These are phyloP conservation scores for Corniculantispora saksenae DNA, from an alignment of 2,329 filamentous ascomycete genomes.

Conservation along the genomic window DNA sequence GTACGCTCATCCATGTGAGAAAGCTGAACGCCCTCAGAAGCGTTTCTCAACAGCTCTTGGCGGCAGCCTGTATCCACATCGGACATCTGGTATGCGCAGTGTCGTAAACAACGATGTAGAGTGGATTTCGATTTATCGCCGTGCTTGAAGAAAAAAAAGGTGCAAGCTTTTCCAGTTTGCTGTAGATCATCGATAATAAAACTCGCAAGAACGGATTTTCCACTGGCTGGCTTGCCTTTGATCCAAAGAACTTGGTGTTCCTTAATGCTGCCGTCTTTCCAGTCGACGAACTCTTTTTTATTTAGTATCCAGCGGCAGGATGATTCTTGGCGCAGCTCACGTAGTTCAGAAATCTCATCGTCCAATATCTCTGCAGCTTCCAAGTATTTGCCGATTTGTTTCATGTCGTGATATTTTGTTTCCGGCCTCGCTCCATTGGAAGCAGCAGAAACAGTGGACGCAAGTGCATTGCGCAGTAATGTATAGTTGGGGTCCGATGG, in stretches of 20 bases:
- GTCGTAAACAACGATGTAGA: slow-evolving; percentile 29
- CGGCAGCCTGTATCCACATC: slow-evolving; percentile 18
- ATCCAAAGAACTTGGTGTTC: slow-evolving; percentile 30
- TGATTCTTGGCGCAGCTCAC: background rate
- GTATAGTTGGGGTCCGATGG: slow-evolving; percentile 29
- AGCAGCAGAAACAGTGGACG: slow-evolving; percentile 18
- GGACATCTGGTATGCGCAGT: slow-evolving; percentile 38
- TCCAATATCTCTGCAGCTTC: background rate
- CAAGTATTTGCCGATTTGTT: slow-evolving; percentile 13
- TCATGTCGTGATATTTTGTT: background rate
- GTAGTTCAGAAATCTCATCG: background rate
- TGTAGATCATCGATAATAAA: slow-evolving; percentile 29
- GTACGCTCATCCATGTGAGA: slow-evolving; percentile 27
- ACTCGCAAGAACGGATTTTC: slow-evolving; percentile 35
- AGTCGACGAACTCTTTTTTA: slow-evolving; percentile 18
- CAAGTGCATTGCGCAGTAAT: slow-evolving; percentile 27
- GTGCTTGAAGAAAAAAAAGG: slow-evolving; percentile 37
- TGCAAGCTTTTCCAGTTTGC: slow-evolving; percentile 22
- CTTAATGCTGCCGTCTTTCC: slow-evolving; percentile 21
- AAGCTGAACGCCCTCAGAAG: slow-evolving; percentile 18
- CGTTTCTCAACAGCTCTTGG: slow-evolving; percentile 23
- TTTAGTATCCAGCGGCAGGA: slow-evolving; percentile 25
- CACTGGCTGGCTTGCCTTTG: slow-evolving; percentile 32
- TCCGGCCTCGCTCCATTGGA: background rate
- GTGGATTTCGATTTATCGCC: slow-evolving; percentile 24